These are phyloP conservation scores for Penicillium sp. DNA, from an alignment of 2,329 filamentous ascomycete genomes.

Conservation along the genomic window DNA sequence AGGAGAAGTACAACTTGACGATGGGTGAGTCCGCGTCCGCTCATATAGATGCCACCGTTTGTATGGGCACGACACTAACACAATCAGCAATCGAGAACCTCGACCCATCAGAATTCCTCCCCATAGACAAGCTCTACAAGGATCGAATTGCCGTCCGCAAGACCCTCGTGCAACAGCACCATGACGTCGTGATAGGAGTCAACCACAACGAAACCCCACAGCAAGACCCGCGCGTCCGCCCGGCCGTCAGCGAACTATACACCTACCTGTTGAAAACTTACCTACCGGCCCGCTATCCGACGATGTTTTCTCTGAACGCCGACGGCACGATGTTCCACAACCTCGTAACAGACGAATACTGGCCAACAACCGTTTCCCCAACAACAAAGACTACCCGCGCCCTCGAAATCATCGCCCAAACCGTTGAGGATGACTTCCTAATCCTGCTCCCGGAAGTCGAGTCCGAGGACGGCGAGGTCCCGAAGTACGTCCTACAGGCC, in stretches of 20 bases:
- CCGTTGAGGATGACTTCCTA: slow-evolving; percentile 59
- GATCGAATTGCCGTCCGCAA: slow-evolving; percentile 51
- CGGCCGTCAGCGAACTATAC: slow-evolving; percentile 52
- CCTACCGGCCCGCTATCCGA: slow-evolving; percentile 56
- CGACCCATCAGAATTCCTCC: slow-evolving; percentile 53
- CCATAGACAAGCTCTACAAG: slow-evolving; percentile 58
- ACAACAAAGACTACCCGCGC: slow-evolving; percentile 37
- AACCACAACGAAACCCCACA: slow-evolving; percentile 32
- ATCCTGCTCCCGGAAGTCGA: slow-evolving; percentile 49
- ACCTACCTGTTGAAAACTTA: slow-evolving; percentile 53
- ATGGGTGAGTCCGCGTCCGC: slow-evolving; percentile 50
- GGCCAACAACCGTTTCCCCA: slow-evolving; percentile 37
- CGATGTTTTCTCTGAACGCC: slow-evolving; percentile 45
- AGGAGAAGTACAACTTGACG: slow-evolving; percentile 59
- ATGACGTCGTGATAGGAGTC: slow-evolving; percentile 40
- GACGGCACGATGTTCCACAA: slow-evolving; percentile 42
- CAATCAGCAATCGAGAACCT: slow-evolving; percentile 51
- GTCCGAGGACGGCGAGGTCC: slow-evolving; percentile 19
- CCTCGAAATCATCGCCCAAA: slow-evolving; percentile 49
- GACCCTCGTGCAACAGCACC: slow-evolving; percentile 45
- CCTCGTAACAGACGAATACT: slow-evolving; percentile 42
- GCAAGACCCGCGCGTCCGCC: slow-evolving; percentile 35
- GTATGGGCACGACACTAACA: background rate
- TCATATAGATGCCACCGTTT: background rate
- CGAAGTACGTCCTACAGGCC: slow-evolving; percentile 54